Base-by-base conservation (phyloP, 495 filamentous ascomycete species). In the Talaromyces borbonicus region DNA sequence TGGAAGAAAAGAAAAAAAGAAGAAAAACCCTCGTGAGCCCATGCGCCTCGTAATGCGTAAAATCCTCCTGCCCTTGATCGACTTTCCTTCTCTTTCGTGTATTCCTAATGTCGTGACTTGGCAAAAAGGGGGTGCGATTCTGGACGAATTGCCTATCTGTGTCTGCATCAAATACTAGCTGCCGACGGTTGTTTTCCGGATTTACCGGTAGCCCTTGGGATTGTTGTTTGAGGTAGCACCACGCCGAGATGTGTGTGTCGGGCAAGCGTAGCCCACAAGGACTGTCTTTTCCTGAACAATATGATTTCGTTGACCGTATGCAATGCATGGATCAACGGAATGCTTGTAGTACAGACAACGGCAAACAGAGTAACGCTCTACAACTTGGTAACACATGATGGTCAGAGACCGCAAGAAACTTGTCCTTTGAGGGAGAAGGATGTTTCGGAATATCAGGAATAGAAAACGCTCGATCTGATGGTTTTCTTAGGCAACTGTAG, bases 311-410 rank as follows among this genome's bases (percentile, higher is more conserved):
- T 82, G 84, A 37, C 81, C 80, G 55, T 81, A 82, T 35, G 78
- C 71, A 19, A 74, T 57, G 57, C 85, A 90, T 45, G 82, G 81
- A 51, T 90, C 85, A 49, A 87, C 70, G 14, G 80, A 76, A 61
- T 90, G 85, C 45, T 79, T 71, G 68, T 85, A 84, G 68, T 90
- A 90, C 52, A 87, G 69, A 59, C 85, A 90, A 49, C 77, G 72
- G 75, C 85, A 90, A 47, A 79, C 85, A 3, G 86, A 79, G 64
- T 83, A 90, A 36, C 79, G 79, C 55, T 88, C 84, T 55, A 84
- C 66, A 46, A 88, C 58, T 60, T 81, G 73, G 54, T 80, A 79
- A 56, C 84, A 88, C 84, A 88, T 88, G 48, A 30, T 35, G 30
- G 24, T 41, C 12, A 22, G 2, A 26, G 38, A 20, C 27, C 8